These are phyloP conservation scores for Luvunga scandens DNA, from an alignment of 345 rosid genomes.

Conservation along the genomic window DNA sequence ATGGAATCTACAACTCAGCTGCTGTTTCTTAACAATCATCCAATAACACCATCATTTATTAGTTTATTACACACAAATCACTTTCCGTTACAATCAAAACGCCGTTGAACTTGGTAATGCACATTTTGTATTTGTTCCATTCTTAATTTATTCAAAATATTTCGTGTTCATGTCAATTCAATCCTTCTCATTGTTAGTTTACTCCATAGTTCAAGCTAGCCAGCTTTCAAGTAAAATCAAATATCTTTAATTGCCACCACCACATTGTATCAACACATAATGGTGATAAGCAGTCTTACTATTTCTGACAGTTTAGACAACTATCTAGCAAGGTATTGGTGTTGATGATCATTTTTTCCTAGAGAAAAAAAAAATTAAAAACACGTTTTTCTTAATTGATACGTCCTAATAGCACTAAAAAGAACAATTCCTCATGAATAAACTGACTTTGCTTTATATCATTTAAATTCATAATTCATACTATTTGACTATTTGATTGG, in stretches of 20 bases:
- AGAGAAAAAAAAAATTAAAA: too few relatives aligned
- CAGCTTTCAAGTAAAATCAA: background rate
- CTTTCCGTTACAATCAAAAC: conserved; percentile 5
- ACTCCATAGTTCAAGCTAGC: background rate
- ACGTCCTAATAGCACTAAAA: too few relatives aligned
- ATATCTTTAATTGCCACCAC: background rate
- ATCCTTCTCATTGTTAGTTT: conserved; percentile 15
- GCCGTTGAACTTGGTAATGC: background rate
- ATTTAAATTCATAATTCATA: too few relatives aligned
- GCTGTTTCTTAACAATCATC: background rate
- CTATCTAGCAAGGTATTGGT: too few relatives aligned
- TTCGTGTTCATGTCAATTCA: conserved; percentile 21
- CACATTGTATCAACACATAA: background rate
- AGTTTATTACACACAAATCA: conserved; percentile 6
- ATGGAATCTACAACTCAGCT: background rate
- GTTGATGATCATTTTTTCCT: too few relatives aligned
- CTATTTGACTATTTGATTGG: too few relatives aligned
- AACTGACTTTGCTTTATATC: too few relatives aligned
- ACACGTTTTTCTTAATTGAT: too few relatives aligned
- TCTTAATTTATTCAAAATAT: conserved; percentile 11
- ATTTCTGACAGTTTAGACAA: background rate
- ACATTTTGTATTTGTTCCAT: conserved; percentile 12
- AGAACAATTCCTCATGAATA: too few relatives aligned
- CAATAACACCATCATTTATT: background rate
- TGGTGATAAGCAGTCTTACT: background rate